phyloP scores from a whole-genome alignment of 2,329 filamentous ascomycete genomes.

The Colletotrichum eremochloae region DNA sequence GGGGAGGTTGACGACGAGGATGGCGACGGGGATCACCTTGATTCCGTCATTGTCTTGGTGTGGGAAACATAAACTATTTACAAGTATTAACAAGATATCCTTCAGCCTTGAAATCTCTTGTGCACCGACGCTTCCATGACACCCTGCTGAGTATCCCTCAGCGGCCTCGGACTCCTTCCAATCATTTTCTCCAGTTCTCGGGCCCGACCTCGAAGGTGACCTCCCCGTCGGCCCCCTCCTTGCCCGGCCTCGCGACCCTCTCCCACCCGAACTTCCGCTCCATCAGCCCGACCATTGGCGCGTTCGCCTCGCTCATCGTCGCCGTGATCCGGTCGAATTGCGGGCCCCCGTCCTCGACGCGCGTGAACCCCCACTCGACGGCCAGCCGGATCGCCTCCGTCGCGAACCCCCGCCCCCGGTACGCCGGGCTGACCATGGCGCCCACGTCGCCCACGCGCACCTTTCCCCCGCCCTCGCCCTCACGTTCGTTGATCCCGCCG shows the following conservation, averaged over 20 bases:
- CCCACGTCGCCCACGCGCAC: conserved; percentile 48
- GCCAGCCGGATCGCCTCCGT: conserved; percentile 46
- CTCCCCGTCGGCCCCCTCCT: conserved; percentile 43
- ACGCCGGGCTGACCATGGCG: conserved; percentile 46
- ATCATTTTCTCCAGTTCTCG: conserved; percentile 42
- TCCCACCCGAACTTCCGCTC: conserved; percentile 46
- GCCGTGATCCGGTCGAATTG: conserved; percentile 49
- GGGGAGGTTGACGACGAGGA: conserved; percentile 42
- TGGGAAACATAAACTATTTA: conserved; percentile 50
- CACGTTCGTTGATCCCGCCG: conserved; percentile 47
- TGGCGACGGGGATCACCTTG: conserved; percentile 48
- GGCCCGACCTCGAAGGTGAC: conserved; percentile 46
- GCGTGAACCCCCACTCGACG: conserved; percentile 47
- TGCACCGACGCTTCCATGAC: neutral
- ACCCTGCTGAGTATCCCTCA: no score
- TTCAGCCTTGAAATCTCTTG: neutral
- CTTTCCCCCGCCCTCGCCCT: conserved; percentile 36
- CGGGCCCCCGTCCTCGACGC: conserved; percentile 44
- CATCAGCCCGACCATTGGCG: conserved; percentile 45
- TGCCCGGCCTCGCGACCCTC: conserved; percentile 38
- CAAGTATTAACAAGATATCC: no score
- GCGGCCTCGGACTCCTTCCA: neutral
- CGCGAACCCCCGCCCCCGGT: conserved; percentile 46
- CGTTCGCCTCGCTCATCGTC: conserved; percentile 45
- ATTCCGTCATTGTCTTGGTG: conserved; percentile 58